Evolutionary conservation across 768 basidiomycete species (phyloP), one percentile per base, ranked within the genome.

Genomic region (Cystoderma amianthinum): DNA sequence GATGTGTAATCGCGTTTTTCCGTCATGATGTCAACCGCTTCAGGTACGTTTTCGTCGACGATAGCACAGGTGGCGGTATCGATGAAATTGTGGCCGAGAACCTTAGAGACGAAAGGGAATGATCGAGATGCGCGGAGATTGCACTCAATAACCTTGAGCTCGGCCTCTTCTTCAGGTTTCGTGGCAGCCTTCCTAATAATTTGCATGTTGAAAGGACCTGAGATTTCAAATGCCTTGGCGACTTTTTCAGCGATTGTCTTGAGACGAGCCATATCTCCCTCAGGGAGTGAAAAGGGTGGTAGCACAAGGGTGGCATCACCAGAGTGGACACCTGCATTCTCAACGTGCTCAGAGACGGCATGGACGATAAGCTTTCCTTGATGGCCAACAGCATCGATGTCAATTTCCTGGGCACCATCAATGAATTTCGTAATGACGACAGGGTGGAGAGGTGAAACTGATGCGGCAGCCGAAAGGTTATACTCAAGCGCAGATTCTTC

Each of bases 341-440:
- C 96, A 43, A 98, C 91, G 60, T 99, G 96, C 61, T 99, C 96
- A 3, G 95, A 98, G 43, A 99, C 76, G 40, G 95, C 95, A 53
- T 98, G 95, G 21, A 99, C 78, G 38, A 98, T 75, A 7, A 98
- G 85, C 49, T 81, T 76, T 49, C 96, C 96, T 46, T 92, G 68
- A 71, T 97, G 78, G 2, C 91, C 95, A 41, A 97, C 96, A 32
- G 94, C 96, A 56, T 99, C 96, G 34, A 98, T 81, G 48, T 99
- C 96, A 47, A 99, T 95, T 61, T 98, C 96, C 62, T 98, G 93
- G 5, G 96, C 94, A 50, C 83, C 80, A 60, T 95, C 90, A 55
- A 99, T 99, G 78, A 97, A 99, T 63, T 98, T 97, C 53, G 95
- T 92, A 63, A 99, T 83, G 57, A 99, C 96, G 52, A 97, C 95